Evolutionary conservation across 169 alveolate genomes (phyloP).

Genomic region (Pseudocohnilembus persalinus): DNA sequence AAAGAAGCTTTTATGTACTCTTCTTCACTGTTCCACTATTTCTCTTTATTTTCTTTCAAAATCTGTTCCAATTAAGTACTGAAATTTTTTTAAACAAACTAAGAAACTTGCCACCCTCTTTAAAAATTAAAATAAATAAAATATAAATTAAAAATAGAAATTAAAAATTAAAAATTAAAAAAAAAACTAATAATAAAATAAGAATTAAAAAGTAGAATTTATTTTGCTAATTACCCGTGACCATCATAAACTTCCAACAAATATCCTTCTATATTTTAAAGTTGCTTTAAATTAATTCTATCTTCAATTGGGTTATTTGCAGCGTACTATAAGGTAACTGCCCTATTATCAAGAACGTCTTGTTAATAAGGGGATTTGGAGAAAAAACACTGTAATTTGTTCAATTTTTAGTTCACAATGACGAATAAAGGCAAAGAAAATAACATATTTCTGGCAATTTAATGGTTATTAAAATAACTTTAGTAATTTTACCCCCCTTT

Average conservation of each 20-base stretch:
- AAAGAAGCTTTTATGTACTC: conserved; percentile 52
- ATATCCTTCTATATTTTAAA: conserved; percentile 50
- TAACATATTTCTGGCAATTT: neutral
- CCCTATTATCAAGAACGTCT: neutral
- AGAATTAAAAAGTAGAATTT: no score
- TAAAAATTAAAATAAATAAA: no score
- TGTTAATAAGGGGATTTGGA: no score
- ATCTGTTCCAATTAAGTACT: conserved; percentile 51
- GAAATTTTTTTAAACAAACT: conserved; percentile 54
- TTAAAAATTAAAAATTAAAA: no score
- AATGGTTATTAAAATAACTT: neutral
- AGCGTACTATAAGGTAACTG: conserved; percentile 41
- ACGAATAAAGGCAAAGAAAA: neutral
- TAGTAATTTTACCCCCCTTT: neutral
- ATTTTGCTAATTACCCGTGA: conserved; percentile 63
- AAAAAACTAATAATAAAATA: no score
- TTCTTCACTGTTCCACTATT: conserved; percentile 17
- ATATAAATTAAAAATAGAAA: no score
- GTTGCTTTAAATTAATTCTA: conserved; percentile 49
- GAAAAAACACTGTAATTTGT: neutral
- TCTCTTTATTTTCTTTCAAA: conserved; percentile 30
- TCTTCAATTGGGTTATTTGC: conserved; percentile 85
- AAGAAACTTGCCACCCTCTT: conserved; percentile 75
- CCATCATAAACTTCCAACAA: conserved; percentile 82
- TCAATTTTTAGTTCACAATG: neutral